Evolutionary conservation across 2,329 filamentous ascomycete genomes (phyloP).

Genomic region (Capronia americana): DNA sequence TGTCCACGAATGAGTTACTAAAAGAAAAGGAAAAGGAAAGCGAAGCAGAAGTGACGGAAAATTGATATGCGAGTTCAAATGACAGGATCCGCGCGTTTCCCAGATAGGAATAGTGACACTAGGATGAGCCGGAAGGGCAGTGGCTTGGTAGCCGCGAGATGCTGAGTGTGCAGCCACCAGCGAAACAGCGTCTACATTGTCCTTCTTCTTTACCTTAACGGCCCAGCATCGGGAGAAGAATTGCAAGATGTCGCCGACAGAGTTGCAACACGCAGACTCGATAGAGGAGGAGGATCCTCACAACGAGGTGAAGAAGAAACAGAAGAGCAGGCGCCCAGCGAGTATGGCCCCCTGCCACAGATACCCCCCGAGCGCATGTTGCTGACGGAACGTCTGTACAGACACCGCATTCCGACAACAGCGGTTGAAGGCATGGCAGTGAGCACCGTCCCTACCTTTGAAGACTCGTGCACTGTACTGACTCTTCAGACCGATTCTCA

Average conservation of each 20-base stretch:
- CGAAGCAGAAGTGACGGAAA: slow-evolving; percentile 34
- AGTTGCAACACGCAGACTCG: slow-evolving; percentile 50
- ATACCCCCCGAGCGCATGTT: slow-evolving; percentile 8
- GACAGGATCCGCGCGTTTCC: slow-evolving; percentile 27
- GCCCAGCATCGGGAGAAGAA: neutral
- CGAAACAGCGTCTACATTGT: slow-evolving; percentile 8
- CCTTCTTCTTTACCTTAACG: slow-evolving; percentile 11
- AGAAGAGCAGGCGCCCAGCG: slow-evolving; percentile 89
- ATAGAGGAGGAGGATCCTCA: slow-evolving; percentile 52
- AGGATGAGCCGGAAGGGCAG: slow-evolving; percentile 24
- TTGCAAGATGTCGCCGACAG: slow-evolving; percentile 51
- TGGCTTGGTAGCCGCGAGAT: slow-evolving; percentile 10
- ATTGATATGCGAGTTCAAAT: slow-evolving; percentile 26
- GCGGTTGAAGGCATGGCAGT: slow-evolving; percentile 98
- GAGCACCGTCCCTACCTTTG: slow-evolving; percentile 51
- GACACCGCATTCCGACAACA: slow-evolving; percentile 98
- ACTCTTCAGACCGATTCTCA: slow-evolving; percentile 78
- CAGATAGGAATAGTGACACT: slow-evolving; percentile 16
- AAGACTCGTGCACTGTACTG: slow-evolving; percentile 33
- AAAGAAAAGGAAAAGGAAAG: slow-evolving; percentile 46
- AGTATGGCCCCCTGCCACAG: slow-evolving; percentile 63
- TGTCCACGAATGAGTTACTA: slow-evolving; percentile 65
- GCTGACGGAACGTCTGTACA: slow-evolving; percentile 48
- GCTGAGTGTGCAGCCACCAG: slow-evolving; percentile 20
- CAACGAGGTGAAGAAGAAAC: slow-evolving; percentile 69